Conservation (phyloP, 2,329 filamentous ascomycete genomes). For the Fusarium setosum region DNA sequence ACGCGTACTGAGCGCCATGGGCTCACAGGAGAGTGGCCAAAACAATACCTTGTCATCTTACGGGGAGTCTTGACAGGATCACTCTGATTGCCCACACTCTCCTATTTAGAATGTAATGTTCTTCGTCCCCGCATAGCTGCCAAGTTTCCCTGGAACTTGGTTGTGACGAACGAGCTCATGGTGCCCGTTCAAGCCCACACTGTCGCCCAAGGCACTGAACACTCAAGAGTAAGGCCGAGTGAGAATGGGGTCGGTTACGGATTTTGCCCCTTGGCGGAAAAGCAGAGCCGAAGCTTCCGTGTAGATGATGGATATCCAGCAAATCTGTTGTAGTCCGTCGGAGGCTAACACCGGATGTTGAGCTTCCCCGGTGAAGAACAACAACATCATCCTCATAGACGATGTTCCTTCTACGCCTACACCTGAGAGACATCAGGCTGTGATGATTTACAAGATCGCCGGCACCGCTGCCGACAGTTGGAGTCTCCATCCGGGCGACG, state of each 20-base stretch:
- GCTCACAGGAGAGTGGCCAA: too few species aligned
- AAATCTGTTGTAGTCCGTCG: neutral
- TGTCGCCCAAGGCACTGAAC: neutral
- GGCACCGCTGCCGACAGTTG: neutral
- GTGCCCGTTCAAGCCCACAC: too few species aligned
- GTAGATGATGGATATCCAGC: neutral
- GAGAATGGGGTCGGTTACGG: neutral
- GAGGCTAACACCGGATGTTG: neutral
- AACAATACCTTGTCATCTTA: too few species aligned
- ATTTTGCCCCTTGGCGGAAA: neutral
- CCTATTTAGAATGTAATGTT: too few species aligned
- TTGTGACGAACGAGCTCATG: neutral
- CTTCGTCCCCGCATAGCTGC: too few species aligned
- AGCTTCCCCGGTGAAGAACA: neutral
- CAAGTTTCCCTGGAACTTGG: too few species aligned
- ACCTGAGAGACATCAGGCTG: neutral
- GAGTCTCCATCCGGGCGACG: neutral
- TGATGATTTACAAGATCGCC: neutral
- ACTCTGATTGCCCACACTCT: too few species aligned
- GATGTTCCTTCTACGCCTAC: neutral
- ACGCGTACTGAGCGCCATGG: too few species aligned
- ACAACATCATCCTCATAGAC: neutral
- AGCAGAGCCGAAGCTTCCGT: neutral
- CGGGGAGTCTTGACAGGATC: too few species aligned
- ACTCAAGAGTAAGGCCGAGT: neutral